Percentiles rank a stretch among this genome's conserved stretches.
Evolutionary conservation across 1,284 basidiomycete genomes (phyloP).

Genomic region (Ganoderma lucidum): DNA sequence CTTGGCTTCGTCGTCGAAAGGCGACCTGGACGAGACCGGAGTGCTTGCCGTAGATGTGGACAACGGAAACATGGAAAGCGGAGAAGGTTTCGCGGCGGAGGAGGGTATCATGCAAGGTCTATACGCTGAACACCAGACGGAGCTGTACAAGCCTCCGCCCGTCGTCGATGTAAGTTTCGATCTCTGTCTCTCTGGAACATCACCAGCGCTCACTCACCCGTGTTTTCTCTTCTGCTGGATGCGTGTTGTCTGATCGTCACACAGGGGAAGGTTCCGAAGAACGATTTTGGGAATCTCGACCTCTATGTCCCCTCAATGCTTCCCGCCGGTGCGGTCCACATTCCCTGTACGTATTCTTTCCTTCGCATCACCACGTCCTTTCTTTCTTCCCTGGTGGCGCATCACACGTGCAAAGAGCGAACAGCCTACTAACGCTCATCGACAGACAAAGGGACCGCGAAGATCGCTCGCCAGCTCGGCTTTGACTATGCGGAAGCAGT

Average conservation of each 20-base stretch:
- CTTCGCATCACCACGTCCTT: slow-evolving; percentile 3
- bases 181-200: neutral
- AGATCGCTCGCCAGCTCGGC: slow-evolving; percentile 87
- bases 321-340: slow-evolving; percentile 85
- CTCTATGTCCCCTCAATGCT: slow-evolving; percentile 96
- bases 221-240: slow-evolving; percentile 1
- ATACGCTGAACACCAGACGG: slow-evolving; percentile 90
- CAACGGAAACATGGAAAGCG: slow-evolving; percentile 13
- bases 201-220: slow-evolving; percentile 4
- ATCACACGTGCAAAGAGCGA: neutral
- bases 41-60: slow-evolving; percentile 14
- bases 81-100: slow-evolving; percentile 45
- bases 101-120: slow-evolving; percentile 86
- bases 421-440: slow-evolving; percentile 7
- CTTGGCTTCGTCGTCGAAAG: slow-evolving; percentile 22
- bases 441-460: slow-evolving; percentile 87
- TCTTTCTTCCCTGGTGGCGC: neutral
- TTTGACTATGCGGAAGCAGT: slow-evolving; percentile 96
- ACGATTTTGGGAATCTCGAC: slow-evolving; percentile 97
- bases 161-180: slow-evolving; percentile 75
- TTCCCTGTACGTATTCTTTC: slow-evolving; percentile 75
- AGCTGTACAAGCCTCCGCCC: slow-evolving; percentile 81
- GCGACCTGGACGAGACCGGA: slow-evolving; percentile 39
- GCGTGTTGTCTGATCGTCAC: slow-evolving; percentile 1
- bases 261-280: slow-evolving; percentile 93